Evolutionary conservation across 306 rosid species (phyloP).

Genomic region (Vicia faba): DNA sequence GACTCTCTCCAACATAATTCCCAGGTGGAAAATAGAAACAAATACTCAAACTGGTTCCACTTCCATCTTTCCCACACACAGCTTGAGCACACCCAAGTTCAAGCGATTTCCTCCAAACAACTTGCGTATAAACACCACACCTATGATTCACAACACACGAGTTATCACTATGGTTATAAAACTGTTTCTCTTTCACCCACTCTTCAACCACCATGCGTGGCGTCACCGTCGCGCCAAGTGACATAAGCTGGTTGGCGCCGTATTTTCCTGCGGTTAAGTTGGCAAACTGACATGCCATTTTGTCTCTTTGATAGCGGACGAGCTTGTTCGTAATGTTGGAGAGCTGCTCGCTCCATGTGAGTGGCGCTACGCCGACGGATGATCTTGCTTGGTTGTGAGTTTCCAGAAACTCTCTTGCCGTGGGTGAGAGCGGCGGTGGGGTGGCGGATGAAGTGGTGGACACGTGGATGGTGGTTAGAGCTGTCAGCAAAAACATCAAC

Average conservation of each 20-base stretch:
- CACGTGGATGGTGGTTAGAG: conserved; percentile 23
- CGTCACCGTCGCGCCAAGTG: conserved; percentile 43
- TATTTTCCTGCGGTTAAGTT: conserved; percentile 55
- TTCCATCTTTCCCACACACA: conserved; percentile 48
- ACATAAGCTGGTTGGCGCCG: conserved; percentile 73
- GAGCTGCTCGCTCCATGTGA: conserved; percentile 62
- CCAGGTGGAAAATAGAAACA: conserved; percentile 85
- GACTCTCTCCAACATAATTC: conserved; percentile 64
- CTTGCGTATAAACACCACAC: conserved; percentile 83
- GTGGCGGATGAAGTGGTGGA: not conserved
- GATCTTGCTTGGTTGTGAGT: conserved; percentile 81
- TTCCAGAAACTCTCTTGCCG: conserved; percentile 50
- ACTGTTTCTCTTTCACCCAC: conserved; percentile 76
- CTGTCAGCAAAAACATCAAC: not conserved
- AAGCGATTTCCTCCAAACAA: conserved; percentile 73
- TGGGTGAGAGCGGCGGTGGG: not conserved
- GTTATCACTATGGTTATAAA: conserved; percentile 63
- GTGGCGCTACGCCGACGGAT: conserved; percentile 68
- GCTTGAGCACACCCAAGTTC: conserved; percentile 71
- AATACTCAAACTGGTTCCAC: conserved; percentile 51
- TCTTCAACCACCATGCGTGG: conserved; percentile 66
- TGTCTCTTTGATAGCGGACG: conserved; percentile 62
- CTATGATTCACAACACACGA: conserved; percentile 52
- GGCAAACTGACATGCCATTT: conserved; percentile 62
- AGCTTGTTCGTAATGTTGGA: conserved; percentile 52